Conservation (phyloP, 2,329 filamentous ascomycete genomes). For the Sporothrix globosa region DNA sequence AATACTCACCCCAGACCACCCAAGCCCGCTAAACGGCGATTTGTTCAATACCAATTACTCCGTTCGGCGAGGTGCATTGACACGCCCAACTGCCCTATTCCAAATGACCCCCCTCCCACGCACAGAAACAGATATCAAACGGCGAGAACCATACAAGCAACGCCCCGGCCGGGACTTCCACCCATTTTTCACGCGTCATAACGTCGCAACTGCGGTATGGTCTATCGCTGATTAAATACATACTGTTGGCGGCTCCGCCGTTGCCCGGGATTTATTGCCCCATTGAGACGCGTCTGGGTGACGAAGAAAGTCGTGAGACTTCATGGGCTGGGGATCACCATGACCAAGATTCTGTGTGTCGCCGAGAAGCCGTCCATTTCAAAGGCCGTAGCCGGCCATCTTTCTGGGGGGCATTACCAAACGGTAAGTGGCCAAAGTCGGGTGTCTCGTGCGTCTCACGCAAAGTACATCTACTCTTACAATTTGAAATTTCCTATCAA, state of each 20-base stretch:
- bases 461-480: not conserved
- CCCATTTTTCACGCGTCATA: conserved; percentile 29
- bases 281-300: conserved; percentile 18
- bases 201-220: not conserved
- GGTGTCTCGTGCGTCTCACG: not conserved
- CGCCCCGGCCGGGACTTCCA: not conserved
- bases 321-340: conserved; percentile 37
- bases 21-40: not conserved
- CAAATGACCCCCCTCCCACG: conserved; percentile 11
- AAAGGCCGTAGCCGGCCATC: conserved; percentile 87
- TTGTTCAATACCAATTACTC: not conserved
- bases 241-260: conserved; percentile 5
- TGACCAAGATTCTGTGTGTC: conserved; percentile 60
- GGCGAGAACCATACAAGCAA: not conserved
- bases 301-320: not conserved
- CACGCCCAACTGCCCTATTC: not conserved
- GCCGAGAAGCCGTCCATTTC: conserved; percentile 85
- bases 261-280: not conserved
- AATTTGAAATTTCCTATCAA: conserved; percentile 42
- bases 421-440: conserved; percentile 59
- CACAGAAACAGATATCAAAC: conserved; percentile 6
- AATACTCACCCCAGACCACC: not conserved
- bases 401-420: conserved; percentile 74
- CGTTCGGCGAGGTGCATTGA: not conserved
- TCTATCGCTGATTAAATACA: conserved; percentile 10